Evolutionary conservation across 2,329 filamentous ascomycete species (phyloP).

Genomic region (Stemphylium beticola): DNA sequence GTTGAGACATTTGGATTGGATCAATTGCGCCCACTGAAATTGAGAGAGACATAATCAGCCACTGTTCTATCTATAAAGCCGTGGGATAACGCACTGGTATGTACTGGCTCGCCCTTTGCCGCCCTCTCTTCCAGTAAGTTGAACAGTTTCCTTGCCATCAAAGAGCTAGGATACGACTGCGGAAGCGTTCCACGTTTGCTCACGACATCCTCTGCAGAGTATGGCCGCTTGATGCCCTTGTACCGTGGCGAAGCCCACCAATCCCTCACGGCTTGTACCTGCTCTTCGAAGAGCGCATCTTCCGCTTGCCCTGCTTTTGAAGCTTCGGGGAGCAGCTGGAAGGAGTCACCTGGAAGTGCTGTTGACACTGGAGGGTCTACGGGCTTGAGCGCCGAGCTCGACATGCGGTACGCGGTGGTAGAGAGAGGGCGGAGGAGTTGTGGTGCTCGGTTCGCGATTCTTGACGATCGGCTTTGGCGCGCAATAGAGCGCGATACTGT

Average conservation of each 20-base stretch:
- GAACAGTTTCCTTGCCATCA: slow-evolving; percentile 96
- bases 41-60: slow-evolving; percentile 32
- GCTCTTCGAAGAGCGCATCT: slow-evolving; percentile 82
- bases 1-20: slow-evolving; percentile 99
- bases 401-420: slow-evolving; percentile 58
- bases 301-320: slow-evolving; percentile 81
- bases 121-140: slow-evolving; percentile 81
- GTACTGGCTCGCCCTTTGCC: slow-evolving; percentile 82
- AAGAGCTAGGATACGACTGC: slow-evolving; percentile 86
- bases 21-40: slow-evolving; percentile 90
- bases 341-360: slow-evolving; percentile 73
- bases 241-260: slow-evolving; percentile 92
- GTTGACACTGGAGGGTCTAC: slow-evolving; percentile 68
- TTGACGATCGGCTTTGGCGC: slow-evolving; percentile 44
- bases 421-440: slow-evolving; percentile 50
- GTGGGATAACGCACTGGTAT: slow-evolving; percentile 72
- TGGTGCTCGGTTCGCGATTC: slow-evolving; percentile 30
- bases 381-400: slow-evolving; percentile 57
- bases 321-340: slow-evolving; percentile 80
- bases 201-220: slow-evolving; percentile 88
- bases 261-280: slow-evolving; percentile 81
- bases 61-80: slow-evolving; percentile 29
- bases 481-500: slow-evolving; percentile 45
- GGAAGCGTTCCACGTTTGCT: slow-evolving; percentile 89
- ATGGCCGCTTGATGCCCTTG: slow-evolving; percentile 88